A percentile compares a stretch with the other conserved stretches of the same genome.
Evolutionary conservation across 345 rosid genomes (phyloP).

Genomic region (Syzygium oleosum): DNA sequence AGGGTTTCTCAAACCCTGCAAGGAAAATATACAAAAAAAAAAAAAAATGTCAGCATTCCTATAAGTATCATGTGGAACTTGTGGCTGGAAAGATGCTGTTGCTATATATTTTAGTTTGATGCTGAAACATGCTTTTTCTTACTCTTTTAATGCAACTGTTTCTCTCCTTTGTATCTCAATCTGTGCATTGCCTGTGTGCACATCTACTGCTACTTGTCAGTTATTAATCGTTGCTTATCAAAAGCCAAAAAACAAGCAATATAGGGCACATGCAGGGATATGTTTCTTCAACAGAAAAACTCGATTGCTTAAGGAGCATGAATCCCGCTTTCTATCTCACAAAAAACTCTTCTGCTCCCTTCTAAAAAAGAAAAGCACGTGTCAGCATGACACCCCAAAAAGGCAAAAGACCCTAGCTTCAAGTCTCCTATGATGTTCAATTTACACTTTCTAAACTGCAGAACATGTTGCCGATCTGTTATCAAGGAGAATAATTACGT

Average conservation of each 20-base stretch:
- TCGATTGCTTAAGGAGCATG: neutral
- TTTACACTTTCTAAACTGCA: neutral
- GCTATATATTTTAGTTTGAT: neutral
- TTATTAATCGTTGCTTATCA: neutral
- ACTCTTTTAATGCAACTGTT: neutral
- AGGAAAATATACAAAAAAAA: neutral
- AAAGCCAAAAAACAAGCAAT: neutral
- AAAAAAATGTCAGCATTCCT: neutral
- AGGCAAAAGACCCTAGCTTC: neutral
- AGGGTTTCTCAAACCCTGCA: slow-evolving; percentile 69
- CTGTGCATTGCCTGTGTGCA: neutral
- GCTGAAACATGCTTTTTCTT: neutral
- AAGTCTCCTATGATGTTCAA: neutral
- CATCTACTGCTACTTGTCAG: neutral
- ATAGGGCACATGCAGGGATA: neutral
- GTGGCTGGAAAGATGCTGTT: neutral
- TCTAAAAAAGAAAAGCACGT: neutral
- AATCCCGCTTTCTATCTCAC: neutral
- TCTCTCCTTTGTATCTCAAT: neutral
- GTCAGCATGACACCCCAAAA: neutral
- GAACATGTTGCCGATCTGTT: neutral
- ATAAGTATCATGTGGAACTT: neutral
- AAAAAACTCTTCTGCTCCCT: neutral
- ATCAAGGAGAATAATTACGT: neutral
- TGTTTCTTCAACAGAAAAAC: neutral